Base-by-base conservation (phyloP, 768 basidiomycete species). In the Lactarius hengduanensis region DNA sequence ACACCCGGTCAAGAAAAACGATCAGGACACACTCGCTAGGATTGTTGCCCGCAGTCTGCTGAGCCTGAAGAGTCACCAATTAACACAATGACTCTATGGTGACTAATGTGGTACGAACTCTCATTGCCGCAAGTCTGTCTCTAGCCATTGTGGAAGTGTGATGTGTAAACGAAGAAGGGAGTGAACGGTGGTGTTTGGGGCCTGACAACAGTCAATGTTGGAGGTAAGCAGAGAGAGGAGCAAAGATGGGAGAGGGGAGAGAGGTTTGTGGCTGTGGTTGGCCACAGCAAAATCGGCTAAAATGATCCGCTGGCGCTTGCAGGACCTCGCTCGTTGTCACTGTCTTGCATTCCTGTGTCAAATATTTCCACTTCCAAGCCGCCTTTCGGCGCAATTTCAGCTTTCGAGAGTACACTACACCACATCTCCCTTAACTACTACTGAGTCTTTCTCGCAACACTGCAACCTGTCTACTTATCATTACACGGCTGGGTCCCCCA, bases 71-170 rank as follows among this genome's bases (percentile, higher is more conserved):
- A 67, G 43, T 60, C n/a, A 26, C 54, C 43, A 28, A 34, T 59
- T 30, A 62, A 40, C 36, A 68, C 53, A 70, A 26, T 2, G 22
- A n/a, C 11, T 41, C 60, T 59, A 58, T 32, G 43, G 59, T 58
- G 28, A 63, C 40, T 40, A 53, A 41, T 16, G 22, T 40, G 36
- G 56, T 18, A 75, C 86, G 65, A 66, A 91, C 91, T 80, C 91
- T 86, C 86, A 91, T 86, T 69, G 89, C 91, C 72, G 91, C 93
- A 70, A 96, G 84, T 83, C 94, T 86, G 80, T 96, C 93, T 85
- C 94, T 87, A 70, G 94, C 91, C 88, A 92, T 90, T 77, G 41
- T 63, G 50, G 34, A n/a, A 30, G 30, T 56, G 57, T 70, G 65
- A 59, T 65, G 70, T 74, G 67, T 71, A 57, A 67, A 59, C 18